Conservation (phyloP, 2,329 filamentous ascomycete genomes). For the Neopestalotiopsis clavispora region DNA sequence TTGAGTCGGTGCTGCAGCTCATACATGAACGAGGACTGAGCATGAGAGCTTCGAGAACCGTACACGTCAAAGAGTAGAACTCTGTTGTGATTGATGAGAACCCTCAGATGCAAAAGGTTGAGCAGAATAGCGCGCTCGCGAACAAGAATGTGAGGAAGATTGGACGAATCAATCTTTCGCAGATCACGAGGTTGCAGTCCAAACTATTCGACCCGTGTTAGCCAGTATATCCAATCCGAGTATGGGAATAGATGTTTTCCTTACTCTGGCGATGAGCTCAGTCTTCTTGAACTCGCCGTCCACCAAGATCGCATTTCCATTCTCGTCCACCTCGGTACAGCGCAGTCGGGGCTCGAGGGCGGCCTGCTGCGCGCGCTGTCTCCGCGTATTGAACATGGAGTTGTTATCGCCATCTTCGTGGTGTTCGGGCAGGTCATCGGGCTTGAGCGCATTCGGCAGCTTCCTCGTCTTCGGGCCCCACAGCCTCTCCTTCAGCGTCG, state of each 20-base stretch:
- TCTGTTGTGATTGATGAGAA: constrained; percentile 92
- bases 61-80: constrained; percentile 97
- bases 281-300: constrained; percentile 98
- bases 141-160: constrained; percentile 92
- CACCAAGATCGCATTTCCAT: constrained; percentile 88
- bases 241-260: neutral
- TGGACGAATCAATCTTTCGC: constrained; percentile 96
- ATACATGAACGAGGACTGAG: constrained; percentile 97
- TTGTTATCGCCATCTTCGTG: constrained; percentile 64
- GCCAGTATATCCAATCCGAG: neutral
- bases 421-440: constrained; percentile 62
- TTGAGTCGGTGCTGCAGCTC: constrained; percentile 91
- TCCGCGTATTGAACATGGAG: constrained; percentile 71
- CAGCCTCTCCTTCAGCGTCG: constrained; percentile 54
- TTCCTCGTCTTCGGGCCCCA: constrained; percentile 48
- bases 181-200: constrained; percentile 91
- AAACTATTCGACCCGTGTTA: constrained; percentile 61
- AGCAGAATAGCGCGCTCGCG: constrained; percentile 92
- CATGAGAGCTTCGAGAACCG: constrained; percentile 91
- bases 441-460: constrained; percentile 49
- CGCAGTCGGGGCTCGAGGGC: constrained; percentile 84
- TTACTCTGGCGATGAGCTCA: constrained; percentile 90
- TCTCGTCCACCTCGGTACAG: constrained; percentile 93
- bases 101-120: constrained; percentile 94
- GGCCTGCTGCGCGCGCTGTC: constrained; percentile 75